A percentile compares a stretch with the other conserved stretches of the same genome.
Evolutionary conservation across 306 rosid genomes (phyloP).

Genomic region (Hylodesmum podocarpum): DNA sequence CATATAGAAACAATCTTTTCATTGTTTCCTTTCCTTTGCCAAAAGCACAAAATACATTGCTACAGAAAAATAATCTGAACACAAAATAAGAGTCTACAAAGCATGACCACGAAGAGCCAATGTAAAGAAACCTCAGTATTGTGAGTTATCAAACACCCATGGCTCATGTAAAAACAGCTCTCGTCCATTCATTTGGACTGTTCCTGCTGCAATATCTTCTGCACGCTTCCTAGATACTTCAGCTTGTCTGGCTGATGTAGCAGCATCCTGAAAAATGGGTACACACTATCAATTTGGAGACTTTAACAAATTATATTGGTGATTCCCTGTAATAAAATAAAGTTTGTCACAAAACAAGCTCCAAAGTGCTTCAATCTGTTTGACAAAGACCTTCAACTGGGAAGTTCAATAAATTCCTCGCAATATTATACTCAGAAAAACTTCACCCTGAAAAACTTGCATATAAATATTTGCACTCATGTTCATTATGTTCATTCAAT

Average conservation of each 20-base stretch:
- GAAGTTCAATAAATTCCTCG: not conserved
- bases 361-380: constrained; percentile 14
- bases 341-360: not conserved
- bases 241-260: constrained; percentile 63
- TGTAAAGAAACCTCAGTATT: constrained; percentile 51
- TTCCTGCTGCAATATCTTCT: constrained; percentile 79
- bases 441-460: too few species aligned
- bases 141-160: constrained; percentile 84
- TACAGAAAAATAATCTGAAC: not conserved
- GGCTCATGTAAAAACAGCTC: constrained; percentile 85
- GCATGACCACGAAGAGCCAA: constrained; percentile 5
- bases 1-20: not conserved
- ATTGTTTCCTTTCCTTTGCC: not conserved
- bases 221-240: constrained; percentile 75
- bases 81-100: not conserved
- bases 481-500: too few species aligned
- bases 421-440: constrained; percentile 2
- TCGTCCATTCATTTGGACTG: constrained; percentile 82
- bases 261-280: constrained; percentile 58
- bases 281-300: not conserved
- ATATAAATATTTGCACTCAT: too few species aligned
- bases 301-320: not conserved
- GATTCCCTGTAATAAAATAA: not conserved
- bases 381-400: not conserved
- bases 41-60: not conserved